Percentiles rank a stretch among this genome's conserved stretches.
phyloP scores from a whole-genome alignment of 2,329 filamentous ascomycete genomes.

The Hortaea sp. region DNA sequence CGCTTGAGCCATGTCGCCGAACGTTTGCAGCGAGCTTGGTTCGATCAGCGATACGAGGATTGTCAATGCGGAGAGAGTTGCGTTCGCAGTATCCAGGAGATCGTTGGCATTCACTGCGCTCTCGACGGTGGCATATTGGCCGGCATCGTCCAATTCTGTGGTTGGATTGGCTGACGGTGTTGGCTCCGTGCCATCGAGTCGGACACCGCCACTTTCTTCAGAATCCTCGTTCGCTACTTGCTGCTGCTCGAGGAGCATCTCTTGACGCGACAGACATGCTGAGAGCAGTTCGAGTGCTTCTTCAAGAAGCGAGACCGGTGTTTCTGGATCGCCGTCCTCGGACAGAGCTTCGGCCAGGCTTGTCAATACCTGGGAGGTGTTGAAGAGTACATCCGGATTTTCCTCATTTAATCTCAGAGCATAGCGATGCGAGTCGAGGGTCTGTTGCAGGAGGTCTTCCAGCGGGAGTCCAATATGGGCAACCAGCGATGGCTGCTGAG shows the following conservation, averaged over 20 bases:
- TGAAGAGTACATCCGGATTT: conserved; percentile 61
- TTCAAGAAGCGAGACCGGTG: conserved; percentile 44
- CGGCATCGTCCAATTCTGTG: conserved; percentile 16
- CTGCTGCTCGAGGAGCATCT: conserved; percentile 35
- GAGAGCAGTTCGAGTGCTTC: conserved; percentile 54
- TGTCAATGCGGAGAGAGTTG: conserved; percentile 44
- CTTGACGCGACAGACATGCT: conserved; percentile 35
- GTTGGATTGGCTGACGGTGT: conserved; percentile 1
- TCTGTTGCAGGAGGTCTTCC: conserved; percentile 47
- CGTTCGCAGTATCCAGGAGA: conserved; percentile 58
- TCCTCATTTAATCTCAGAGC: conserved; percentile 50
- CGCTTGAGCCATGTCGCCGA: conserved; percentile 50
- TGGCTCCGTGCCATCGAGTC: conserved; percentile 10
- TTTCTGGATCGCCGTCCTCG: conserved; percentile 28
- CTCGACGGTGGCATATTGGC: conserved; percentile 57
- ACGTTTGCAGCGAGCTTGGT: conserved; percentile 35
- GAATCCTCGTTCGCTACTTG: conserved; percentile 22
- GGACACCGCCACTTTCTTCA: conserved; percentile 20
- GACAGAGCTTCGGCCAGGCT: conserved; percentile 52
- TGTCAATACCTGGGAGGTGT: conserved; percentile 59
- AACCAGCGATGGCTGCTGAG: conserved; percentile 55
- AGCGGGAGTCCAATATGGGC: conserved; percentile 45
- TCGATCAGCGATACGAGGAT: conserved; percentile 41
- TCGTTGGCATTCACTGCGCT: conserved; percentile 55
- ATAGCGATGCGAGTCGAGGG: conserved; percentile 54